Evolutionary conservation across 2,329 filamentous ascomycete species (phyloP).

Genomic region (Diaporthe caulivora): DNA sequence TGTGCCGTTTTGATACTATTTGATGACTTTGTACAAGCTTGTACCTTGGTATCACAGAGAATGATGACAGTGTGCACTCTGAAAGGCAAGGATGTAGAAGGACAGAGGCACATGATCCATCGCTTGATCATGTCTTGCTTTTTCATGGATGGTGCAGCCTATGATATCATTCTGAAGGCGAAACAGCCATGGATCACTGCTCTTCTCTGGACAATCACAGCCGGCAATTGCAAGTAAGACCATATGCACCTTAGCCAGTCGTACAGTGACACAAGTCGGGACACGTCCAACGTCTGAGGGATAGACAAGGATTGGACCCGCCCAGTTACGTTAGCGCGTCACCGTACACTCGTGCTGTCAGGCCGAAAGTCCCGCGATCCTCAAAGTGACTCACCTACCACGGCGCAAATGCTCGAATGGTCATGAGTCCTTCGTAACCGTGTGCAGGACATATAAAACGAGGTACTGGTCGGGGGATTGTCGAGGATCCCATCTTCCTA

Average conservation of each 20-base stretch:
- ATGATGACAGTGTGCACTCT: too few species aligned
- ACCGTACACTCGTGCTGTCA: constrained; percentile 11
- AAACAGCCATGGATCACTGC: neutral
- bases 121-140: neutral
- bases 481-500: neutral
- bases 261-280: constrained; percentile 28
- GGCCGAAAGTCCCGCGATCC: neutral
- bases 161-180: constrained; percentile 14
- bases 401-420: constrained; percentile 1
- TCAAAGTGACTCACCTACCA: constrained; percentile 20
- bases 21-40: neutral
- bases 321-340: constrained; percentile 30
- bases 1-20: neutral
- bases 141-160: neutral
- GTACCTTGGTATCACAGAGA: neutral
- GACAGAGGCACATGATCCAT: neutral
- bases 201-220: neutral
- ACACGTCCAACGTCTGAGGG: constrained; percentile 4
- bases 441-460: neutral
- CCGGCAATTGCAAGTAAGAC: neutral
- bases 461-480: neutral
- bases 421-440: neutral
- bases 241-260: constrained; percentile 2
- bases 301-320: constrained; percentile 24
- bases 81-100: neutral